Base-by-base conservation (phyloP, 306 rosid species). In the Vigna angularis region DNA sequence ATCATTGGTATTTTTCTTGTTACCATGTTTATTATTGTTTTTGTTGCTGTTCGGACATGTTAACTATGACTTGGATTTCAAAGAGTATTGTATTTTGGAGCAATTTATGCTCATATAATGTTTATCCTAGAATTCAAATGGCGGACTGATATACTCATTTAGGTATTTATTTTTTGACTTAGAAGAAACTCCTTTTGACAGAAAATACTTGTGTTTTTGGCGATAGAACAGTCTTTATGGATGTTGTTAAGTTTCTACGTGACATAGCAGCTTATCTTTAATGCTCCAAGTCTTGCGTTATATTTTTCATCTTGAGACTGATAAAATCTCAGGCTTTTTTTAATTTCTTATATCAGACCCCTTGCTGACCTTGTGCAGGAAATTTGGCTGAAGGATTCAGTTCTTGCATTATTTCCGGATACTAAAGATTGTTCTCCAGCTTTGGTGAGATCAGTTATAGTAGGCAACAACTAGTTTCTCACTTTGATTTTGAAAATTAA, bases 301-400 rank as follows among this genome's bases (percentile, higher is more conserved):
- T 82, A 80, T 78, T 47, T 64, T 69, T 75, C 30, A 64, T 74
- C 68, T 65, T 47, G 56, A 42, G 15, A 65, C 77, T 53, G 81
- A 82, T 84, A 76, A 55, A 70, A 66, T 83, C 83, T 72, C 58
- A 45, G 81, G 77, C 56, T 82, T 63, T 73, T 77, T 14, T 30
- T 30, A 26, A 78, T 71, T 85, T 82, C 90, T 87, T 73, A 81
- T 85, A 77, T 82, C 73, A 57, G 87, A 83, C 86, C 71, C 75
- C 79, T 84, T 82, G 80, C 87, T 91, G 88, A 77, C 76, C 77
- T 78, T 88, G 81, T 85, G 77, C 90, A 95, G 99, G 98, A 96
- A 91, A 78, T 73, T 83, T 96, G 99, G 99, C 85, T 96, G 87
- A 91, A 93, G 89, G 97, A 91, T 76, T 77, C 83, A 69, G 90